phyloP scores from a whole-genome alignment of 148 eudicot genomes.

The Silene uniflora region DNA sequence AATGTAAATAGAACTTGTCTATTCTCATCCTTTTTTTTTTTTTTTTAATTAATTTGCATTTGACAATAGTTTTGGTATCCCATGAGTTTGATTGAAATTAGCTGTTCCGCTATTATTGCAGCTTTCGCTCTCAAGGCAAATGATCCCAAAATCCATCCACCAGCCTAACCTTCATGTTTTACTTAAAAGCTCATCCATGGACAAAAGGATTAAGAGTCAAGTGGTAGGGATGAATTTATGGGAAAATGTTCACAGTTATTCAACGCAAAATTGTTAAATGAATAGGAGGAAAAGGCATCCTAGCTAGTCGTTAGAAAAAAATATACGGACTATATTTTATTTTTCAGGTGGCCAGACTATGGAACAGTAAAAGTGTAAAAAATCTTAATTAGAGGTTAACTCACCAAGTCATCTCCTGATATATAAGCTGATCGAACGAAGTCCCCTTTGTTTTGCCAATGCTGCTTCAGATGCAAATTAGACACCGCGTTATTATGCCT shows the following conservation, averaged over 20 bases:
- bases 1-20: no score
- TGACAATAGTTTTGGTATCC: no score
- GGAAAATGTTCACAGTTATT: conserved; percentile 58
- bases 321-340: background rate
- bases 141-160: background rate
- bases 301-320: background rate
- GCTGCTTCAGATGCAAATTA: conserved; percentile 59
- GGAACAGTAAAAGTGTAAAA: conserved; percentile 29
- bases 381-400: conserved; percentile 7
- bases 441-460: conserved; percentile 66
- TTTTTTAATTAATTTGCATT: no score
- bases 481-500: conserved; percentile 61
- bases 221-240: conserved; percentile 46
- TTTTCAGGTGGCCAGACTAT: background rate
- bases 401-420: conserved; percentile 49
- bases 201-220: conserved; percentile 47
- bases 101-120: no score
- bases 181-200: background rate
- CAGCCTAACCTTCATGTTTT: background rate
- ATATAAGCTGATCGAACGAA: conserved; percentile 66
- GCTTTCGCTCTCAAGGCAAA: background rate
- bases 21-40: no score
- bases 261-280: background rate
- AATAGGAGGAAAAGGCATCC: background rate
- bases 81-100: background rate